Evolutionary conservation across 495 filamentous ascomycete genomes (phyloP).

Genomic region (Aspergillus incahuasiensis): DNA sequence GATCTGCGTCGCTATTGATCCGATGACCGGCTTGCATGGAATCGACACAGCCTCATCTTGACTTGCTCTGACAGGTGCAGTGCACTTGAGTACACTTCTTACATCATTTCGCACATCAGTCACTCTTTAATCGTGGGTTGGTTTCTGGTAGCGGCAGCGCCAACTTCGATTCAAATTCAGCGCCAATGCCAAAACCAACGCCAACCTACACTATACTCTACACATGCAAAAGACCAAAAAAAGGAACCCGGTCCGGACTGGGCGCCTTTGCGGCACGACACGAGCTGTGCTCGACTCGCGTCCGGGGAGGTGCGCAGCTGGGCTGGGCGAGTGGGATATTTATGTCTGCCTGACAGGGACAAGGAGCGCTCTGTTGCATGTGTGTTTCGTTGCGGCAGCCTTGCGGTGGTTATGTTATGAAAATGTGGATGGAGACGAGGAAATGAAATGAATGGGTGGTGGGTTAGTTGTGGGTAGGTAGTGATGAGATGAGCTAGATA

Average conservation of each 20-base stretch:
- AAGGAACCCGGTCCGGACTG: constrained; percentile 5
- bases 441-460: neutral
- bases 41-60: neutral
- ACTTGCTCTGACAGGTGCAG: constrained; percentile 7
- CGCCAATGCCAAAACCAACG: constrained; percentile 1
- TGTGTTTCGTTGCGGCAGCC: neutral
- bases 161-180: neutral
- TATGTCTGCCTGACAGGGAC: neutral
- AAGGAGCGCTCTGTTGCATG: constrained; percentile 10
- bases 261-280: constrained; percentile 7
- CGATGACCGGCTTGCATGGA: constrained; percentile 7
- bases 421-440: neutral
- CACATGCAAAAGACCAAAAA: constrained; percentile 23
- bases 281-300: constrained; percentile 22
- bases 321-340: constrained; percentile 6
- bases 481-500: neutral
- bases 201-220: too few relatives aligned
- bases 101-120: constrained; percentile 14
- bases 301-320: constrained; percentile 1
- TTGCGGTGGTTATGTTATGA: constrained; percentile 2
- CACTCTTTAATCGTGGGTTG: too few relatives aligned
- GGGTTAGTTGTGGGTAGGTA: neutral
- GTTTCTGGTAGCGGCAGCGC: too few relatives aligned
- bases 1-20: neutral
- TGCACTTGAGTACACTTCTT: constrained; percentile 4